Base-by-base conservation (phyloP, 345 rosid genomes). In the Lepidium didymum region DNA sequence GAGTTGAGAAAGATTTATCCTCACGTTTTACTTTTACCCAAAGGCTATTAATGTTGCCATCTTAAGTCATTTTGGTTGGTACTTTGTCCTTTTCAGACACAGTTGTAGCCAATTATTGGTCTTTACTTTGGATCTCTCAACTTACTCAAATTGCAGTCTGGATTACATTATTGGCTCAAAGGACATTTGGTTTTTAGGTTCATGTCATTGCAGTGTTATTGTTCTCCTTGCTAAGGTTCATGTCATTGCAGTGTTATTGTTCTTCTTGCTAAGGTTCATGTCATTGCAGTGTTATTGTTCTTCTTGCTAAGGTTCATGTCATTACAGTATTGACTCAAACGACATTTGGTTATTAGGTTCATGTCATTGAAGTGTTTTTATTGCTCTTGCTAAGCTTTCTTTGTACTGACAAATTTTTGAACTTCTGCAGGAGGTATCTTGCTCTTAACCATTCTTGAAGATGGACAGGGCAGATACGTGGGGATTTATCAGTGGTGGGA, bases 381-480 rank as follows among this genome's bases (percentile, higher is more conserved):
- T 13, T 37, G 11, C 35, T 54, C 41, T 69, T 69, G 25, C 11
- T 49, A 37, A 41, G n/a, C 47, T 52, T 35, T 70, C 47, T 52
- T 35, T 70, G 3, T 52, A 50, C 61, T 73, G 19, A 73, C 47
- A 11, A 34, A 31, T 42, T 58, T 52, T 53, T 18, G 58, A 18
- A 59, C 61, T 64, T 2, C 35, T 59, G 72, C 72, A 73, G 78
- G 16, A 45, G 46, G 19, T 43, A 55, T 46, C 15, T 53, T 27
- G 55, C 56, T 61, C 35, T 61, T 53, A 15, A 6, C 7, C 57
- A 19, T 54, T 45, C 69, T 68, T 54, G 58, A 74, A 80, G 76
- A 93, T 91, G 92, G 97, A 88, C 81, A 78, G 98, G 54, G 81
- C 84, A 43, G 98, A 90, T 67, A 90, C 90, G 21, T 88, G 92